Base-by-base conservation (phyloP, 805 yeast species). In the Wickerhamomyces sydowiorum region DNA sequence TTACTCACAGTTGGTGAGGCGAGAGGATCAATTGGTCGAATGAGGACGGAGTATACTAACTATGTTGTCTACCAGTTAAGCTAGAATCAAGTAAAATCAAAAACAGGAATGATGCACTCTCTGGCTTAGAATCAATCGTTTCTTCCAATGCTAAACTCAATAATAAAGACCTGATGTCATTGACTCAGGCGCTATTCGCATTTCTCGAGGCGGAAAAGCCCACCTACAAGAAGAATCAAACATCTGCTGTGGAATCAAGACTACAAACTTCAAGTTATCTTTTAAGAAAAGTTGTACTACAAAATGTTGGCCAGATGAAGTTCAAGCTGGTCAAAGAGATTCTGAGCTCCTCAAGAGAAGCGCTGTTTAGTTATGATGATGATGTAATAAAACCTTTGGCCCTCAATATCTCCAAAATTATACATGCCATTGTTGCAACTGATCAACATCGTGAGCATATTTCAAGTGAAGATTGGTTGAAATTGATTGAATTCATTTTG, bases 61-160 rank as follows among this genome's bases (percentile, higher is more conserved):
- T 14, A 4, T 21, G 4, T 7, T 20, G 3, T 5, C 13, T 4
- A 12, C 4, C 33, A 36, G 49, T 35, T 12, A 37, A 39, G 24
- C 60, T 80, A 31, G 62, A 62, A 20, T 80, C 86, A 1, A 45
- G 69, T 3, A 80, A 73, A 51, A 61, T 76, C 25, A 73, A 71
- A 46, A 85, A 78, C 13, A 61, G 86, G 30, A 75, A 65, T 47
- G 77, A 72, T 37, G 83, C 75, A 0, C 51, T 81, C 8, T 56
- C 57, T 18, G 62, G 56, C 22, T 49, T 76, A 22, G 67, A 67
- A 10, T 61, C 55, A 39, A 56, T 48, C 5, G 42, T 49, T 1
- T 34, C 42, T n/a, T 23, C 50, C 48, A 41, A 53, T 46, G 45
- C 52, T 49, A 42, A 36, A 41, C 21, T 61, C 60, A 19, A 52